A percentile compares a stretch with the other conserved stretches of the same genome.
These are phyloP conservation scores for Alternaria arbusti DNA, from an alignment of 2,329 filamentous ascomycete genomes.

Conservation along the genomic window DNA sequence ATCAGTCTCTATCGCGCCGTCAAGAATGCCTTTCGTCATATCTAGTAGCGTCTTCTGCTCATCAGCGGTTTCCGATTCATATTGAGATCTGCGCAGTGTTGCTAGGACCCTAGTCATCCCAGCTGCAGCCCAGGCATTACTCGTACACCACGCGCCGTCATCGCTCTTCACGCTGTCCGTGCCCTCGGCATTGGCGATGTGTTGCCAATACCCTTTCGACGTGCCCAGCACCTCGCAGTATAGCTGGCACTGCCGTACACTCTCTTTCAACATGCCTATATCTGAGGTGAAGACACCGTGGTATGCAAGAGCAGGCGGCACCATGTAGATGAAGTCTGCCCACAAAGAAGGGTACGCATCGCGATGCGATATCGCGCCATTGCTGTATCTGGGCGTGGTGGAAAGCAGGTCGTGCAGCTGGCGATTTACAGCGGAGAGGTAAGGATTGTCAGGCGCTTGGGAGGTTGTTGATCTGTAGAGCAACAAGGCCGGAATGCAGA, in stretches of 20 bases:
- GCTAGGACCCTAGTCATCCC: constrained; percentile 57
- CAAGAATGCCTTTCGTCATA: constrained; percentile 48
- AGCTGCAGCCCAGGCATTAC: constrained; percentile 57
- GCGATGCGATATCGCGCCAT: constrained; percentile 59
- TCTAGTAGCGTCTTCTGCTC: constrained; percentile 37
- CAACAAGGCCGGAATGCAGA: constrained; percentile 55
- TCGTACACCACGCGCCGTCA: constrained; percentile 54
- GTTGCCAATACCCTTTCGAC: constrained; percentile 51
- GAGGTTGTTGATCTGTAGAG: constrained; percentile 43
- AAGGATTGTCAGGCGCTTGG: constrained; percentile 39
- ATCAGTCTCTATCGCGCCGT: constrained; percentile 44
- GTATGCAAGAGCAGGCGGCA: constrained; percentile 58
- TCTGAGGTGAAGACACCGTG: constrained; percentile 52
- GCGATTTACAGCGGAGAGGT: constrained; percentile 34
- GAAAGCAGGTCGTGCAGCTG: constrained; percentile 52
- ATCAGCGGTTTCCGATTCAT: constrained; percentile 2
- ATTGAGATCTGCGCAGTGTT: constrained; percentile 47
- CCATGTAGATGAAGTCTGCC: constrained; percentile 60
- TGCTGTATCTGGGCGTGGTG: constrained; percentile 50
- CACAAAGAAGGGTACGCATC: constrained; percentile 53
- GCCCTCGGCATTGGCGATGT: constrained; percentile 50
- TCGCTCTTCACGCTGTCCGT: constrained; percentile 28
- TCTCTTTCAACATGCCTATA: constrained; percentile 42
- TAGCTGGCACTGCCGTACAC: constrained; percentile 50
- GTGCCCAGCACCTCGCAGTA: constrained; percentile 51